Percentiles rank a stretch among this genome's conserved stretches.
Evolutionary conservation across 2,329 filamentous ascomycete species (phyloP).

Genomic region (Ophiostoma novo-ulmi): DNA sequence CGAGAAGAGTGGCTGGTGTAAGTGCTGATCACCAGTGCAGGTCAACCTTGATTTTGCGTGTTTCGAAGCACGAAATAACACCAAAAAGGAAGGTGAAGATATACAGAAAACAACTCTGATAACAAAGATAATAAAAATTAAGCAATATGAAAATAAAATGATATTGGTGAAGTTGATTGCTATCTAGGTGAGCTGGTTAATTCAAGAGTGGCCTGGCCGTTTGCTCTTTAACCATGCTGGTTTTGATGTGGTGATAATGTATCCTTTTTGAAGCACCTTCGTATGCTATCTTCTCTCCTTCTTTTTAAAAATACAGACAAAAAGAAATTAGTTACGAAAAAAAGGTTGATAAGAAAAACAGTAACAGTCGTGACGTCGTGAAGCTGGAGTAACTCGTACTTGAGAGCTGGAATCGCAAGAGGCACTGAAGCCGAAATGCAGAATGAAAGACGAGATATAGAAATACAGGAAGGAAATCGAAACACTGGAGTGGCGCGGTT

Average conservation of each 20-base stretch:
- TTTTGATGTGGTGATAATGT: background rate
- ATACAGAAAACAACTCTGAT: background rate
- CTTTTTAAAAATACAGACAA: background rate
- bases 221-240: constrained; percentile 10
- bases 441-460: background rate
- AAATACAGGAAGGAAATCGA: background rate
- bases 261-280: background rate
- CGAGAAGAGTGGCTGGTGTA: too few species aligned
- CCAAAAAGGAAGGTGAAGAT: background rate
- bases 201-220: constrained; percentile 5
- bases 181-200: background rate
- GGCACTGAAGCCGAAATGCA: background rate
- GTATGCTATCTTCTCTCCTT: background rate
- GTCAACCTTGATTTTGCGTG: background rate
- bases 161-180: background rate
- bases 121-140: too few species aligned
- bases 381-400: background rate
- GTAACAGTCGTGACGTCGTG: constrained; percentile 7
- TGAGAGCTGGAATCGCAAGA: background rate
- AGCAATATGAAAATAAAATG: background rate
- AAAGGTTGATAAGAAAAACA: background rate
- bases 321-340: background rate
- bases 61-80: background rate
- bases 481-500: constrained; percentile 7
- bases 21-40: background rate